Percentiles rank a stretch among this genome's conserved stretches.
Evolutionary conservation across 192 early-diverging fungal species (phyloP).

Genomic region (Coemansia sp.): DNA sequence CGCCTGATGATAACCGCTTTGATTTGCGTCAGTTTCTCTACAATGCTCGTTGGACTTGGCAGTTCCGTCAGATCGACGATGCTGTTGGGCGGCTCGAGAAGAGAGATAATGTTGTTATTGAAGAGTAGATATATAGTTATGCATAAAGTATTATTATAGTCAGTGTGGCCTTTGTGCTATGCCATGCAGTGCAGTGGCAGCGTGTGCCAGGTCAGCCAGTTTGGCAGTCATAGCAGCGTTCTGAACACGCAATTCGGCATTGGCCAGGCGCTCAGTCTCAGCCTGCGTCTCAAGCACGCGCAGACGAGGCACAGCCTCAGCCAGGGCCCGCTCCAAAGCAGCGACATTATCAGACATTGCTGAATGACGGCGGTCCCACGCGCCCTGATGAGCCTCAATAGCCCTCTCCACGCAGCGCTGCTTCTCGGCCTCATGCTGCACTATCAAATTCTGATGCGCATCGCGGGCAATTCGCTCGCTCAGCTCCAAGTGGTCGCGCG

Average conservation of each 20-base stretch:
- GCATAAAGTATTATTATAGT: background rate
- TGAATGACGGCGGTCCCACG: slow-evolving; percentile 1
- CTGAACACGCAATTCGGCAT: slow-evolving; percentile 22
- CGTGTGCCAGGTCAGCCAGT: slow-evolving; percentile 17
- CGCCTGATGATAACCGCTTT: slow-evolving; percentile 97
- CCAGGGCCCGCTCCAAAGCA: slow-evolving; percentile 32
- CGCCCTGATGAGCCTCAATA: slow-evolving; percentile 1
- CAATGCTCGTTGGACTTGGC: slow-evolving; percentile 89
- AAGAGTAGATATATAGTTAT: background rate
- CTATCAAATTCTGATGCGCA: slow-evolving; percentile 1
- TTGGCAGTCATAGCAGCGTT: slow-evolving; percentile 20
- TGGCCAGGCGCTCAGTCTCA: slow-evolving; percentile 16
- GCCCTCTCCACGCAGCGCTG: slow-evolving; percentile 10
- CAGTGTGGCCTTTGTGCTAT: background rate
- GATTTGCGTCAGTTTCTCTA: slow-evolving; percentile 97
- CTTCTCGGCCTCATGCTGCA: background rate
- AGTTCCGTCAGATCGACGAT: slow-evolving; percentile 85
- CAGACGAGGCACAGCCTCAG: slow-evolving; percentile 36
- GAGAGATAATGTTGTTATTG: background rate
- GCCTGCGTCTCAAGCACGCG: slow-evolving; percentile 32
- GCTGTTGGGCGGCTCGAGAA: slow-evolving; percentile 39
- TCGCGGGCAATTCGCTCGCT: background rate
- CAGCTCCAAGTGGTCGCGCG: slow-evolving; percentile 14
- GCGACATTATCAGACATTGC: slow-evolving; percentile 18
- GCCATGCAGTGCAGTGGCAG: background rate